phyloP scores from a whole-genome alignment of 352 stramenopile species.

The Globisporangium alternatum region DNA sequence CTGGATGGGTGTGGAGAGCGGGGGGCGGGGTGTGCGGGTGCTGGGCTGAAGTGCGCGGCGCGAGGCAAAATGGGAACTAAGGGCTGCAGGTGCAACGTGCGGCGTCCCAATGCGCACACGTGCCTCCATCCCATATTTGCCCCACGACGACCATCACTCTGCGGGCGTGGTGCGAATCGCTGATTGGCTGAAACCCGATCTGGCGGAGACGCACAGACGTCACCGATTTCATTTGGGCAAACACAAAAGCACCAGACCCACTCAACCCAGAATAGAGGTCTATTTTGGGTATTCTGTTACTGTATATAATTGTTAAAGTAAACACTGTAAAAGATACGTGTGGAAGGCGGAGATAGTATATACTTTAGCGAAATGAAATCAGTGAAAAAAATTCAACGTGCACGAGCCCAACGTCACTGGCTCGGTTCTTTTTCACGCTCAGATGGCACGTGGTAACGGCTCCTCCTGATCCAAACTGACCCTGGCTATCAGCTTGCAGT shows the following conservation, averaged over 20 bases:
- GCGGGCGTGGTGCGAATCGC: neutral
- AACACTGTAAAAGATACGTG: neutral
- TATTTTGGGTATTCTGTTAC: constrained; percentile 3
- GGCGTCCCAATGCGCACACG: neutral
- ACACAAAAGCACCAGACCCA: constrained; percentile 11
- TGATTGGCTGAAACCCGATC: constrained; percentile 14
- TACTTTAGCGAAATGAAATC: neutral
- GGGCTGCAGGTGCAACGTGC: constrained; percentile 14
- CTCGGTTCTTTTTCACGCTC: constrained; percentile 16
- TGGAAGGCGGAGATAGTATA: neutral
- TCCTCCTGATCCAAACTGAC: constrained; percentile 3
- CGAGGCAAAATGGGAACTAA: constrained; percentile 52
- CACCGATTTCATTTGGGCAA: constrained; percentile 40
- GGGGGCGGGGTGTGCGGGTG: constrained; percentile 1
- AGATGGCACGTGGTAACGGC: constrained; percentile 10
- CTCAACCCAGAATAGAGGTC: too few species aligned
- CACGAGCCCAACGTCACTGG: constrained; percentile 13
- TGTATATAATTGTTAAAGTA: neutral
- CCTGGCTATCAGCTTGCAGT: neutral
- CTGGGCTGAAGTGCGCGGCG: constrained; percentile 20
- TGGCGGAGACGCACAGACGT: constrained; percentile 46
- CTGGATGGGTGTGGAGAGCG: neutral
- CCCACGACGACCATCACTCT: neutral
- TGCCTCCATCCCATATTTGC: neutral
- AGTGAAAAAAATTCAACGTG: constrained; percentile 5